Base-by-base conservation (phyloP, 345 rosid species). In the Bruguiera parviflora region DNA sequence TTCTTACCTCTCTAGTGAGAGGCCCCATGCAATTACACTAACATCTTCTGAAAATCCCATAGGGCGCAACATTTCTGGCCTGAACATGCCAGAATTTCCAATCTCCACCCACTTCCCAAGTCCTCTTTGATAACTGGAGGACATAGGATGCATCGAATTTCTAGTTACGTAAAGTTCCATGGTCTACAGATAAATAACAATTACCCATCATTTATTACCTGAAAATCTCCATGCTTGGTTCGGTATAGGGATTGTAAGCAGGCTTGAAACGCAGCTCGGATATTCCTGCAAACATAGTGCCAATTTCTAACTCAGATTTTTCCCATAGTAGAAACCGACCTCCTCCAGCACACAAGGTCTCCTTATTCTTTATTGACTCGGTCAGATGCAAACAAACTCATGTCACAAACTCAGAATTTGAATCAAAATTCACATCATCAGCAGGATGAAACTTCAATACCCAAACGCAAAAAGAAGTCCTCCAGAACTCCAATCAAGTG, bases 181-280 rank as follows among this genome's bases (percentile, higher is more conserved):
- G 16, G 19, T 53, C 11, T 61, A 8, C 75, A 58, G 1, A 53
- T 6, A 61, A 13, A 20, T 58, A 53, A 56, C 60, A 2, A 27
- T 63, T 57, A 53, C 57, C 35, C 53, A 33, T 39, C 28, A 16
- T 61, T n/a, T 43, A 39, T 61, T 75, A 89, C 98, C 96, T 91
- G 88, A 88, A 92, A 60, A 95, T 86, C 78, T 92, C 96, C 96
- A 95, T 92, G 83, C 97, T 92, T 27, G 99, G 99, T 61, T 95
- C 98, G 0, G 99, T 95, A 60, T 95, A 95, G 13, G 99, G 99
- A 77, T 95, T 95, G 81, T 95, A 92, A 49, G 98, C 94, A 70
- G 92, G 96, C 84, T 90, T 92, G 90, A 95, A 95, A 11, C 82
- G 86, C 71, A 95, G 77, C 55, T 90, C 85, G 5, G 93, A 82